A percentile compares a stretch with the other conserved stretches of the same genome.
Evolutionary conservation across 768 basidiomycete genomes (phyloP).

Genomic region (Xerocomus spinulosus): DNA sequence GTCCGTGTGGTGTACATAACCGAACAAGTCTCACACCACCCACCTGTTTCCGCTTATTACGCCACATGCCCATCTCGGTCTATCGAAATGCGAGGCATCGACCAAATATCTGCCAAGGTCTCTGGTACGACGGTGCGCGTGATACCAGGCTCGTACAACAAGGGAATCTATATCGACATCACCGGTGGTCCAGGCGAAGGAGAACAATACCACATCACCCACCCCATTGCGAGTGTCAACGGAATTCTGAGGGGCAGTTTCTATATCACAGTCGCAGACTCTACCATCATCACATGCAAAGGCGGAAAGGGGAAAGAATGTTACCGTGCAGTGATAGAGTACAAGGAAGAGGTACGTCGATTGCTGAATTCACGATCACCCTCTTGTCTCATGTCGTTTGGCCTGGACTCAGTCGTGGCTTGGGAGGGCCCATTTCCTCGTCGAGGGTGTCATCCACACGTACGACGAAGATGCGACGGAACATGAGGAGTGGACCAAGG

Average conservation of each 20-base stretch:
- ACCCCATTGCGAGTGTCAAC: slow-evolving; percentile 86
- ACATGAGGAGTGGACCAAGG: slow-evolving; percentile 71
- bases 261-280: slow-evolving; percentile 83
- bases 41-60: slow-evolving; percentile 85
- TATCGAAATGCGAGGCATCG: slow-evolving; percentile 72
- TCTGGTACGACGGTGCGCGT: slow-evolving; percentile 85
- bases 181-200: slow-evolving; percentile 70
- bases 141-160: slow-evolving; percentile 76
- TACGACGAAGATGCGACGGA: slow-evolving; percentile 61
- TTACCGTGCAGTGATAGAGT: slow-evolving; percentile 83
- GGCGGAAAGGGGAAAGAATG: slow-evolving; percentile 58
- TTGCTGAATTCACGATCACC: not conserved
- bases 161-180: slow-evolving; percentile 82
- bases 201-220: slow-evolving; percentile 83
- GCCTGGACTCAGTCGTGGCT: slow-evolving; percentile 66
- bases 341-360: slow-evolving; percentile 85
- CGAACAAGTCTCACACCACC: slow-evolving; percentile 96
- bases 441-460: slow-evolving; percentile 88
- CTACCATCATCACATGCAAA: slow-evolving; percentile 75
- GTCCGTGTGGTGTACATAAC: slow-evolving; percentile 78
- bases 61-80: slow-evolving; percentile 70
- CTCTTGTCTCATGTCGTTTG: not conserved
- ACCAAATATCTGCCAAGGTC: slow-evolving; percentile 92
- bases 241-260: slow-evolving; percentile 89
- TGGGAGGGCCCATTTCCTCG: slow-evolving; percentile 75